Conservation (phyloP, 345 rosid species). For the Citrus glauca region DNA sequence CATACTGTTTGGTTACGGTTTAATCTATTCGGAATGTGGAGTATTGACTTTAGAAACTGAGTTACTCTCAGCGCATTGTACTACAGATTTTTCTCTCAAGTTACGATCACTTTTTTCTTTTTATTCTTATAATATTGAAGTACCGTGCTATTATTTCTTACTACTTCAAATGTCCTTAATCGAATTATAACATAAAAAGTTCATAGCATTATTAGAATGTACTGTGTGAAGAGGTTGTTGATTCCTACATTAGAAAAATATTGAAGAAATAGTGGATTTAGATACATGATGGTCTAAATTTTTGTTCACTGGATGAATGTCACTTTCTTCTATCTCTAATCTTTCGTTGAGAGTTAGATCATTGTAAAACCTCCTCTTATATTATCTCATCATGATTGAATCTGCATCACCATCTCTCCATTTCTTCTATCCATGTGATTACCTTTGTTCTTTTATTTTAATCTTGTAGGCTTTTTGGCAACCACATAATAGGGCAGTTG, state of each 20-base stretch:
- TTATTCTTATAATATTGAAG: not conserved
- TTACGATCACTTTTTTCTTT: not conserved
- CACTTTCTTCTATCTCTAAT: not conserved
- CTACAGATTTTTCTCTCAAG: not conserved
- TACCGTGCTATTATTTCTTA: not conserved
- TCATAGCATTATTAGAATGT: not conserved
- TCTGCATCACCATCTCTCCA: not conserved
- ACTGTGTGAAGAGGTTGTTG: not conserved
- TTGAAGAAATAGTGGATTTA: not conserved
- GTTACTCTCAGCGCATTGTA: not conserved
- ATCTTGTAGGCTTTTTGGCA: constrained; percentile 82
- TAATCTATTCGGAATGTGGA: not conserved
- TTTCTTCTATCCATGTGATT: not conserved
- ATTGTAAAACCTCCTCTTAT: not conserved
- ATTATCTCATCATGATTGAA: not conserved
- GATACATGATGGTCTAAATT: not conserved
- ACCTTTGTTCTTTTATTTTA: not conserved
- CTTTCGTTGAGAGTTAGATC: not conserved
- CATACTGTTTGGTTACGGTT: not conserved
- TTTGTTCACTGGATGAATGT: not conserved
- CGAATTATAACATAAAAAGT: not conserved
- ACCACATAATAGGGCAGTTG: constrained; percentile 96
- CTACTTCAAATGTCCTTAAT: not conserved
- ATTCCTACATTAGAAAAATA: not conserved
- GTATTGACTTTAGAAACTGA: not conserved